A percentile compares a stretch with the other conserved stretches of the same genome.
phyloP scores from a whole-genome alignment of 1,284 basidiomycete genomes.

The Heterobasidion irregulare region DNA sequence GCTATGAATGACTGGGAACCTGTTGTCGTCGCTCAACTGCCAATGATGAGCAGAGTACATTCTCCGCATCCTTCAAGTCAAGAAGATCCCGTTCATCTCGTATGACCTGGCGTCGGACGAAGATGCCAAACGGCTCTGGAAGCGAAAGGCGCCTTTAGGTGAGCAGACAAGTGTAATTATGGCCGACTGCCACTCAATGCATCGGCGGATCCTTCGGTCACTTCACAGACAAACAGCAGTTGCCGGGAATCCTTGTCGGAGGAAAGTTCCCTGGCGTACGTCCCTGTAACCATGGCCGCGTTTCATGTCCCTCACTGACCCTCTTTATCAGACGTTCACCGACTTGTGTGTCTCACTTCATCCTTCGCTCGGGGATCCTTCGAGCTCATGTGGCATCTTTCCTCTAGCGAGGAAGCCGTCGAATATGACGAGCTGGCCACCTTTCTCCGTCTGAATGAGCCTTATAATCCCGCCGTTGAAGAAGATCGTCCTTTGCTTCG shows the following conservation, averaged over 20 bases:
- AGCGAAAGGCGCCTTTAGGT: slow-evolving; percentile 66
- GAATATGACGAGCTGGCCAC: slow-evolving; percentile 61
- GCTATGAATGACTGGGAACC: neutral
- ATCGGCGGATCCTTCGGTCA: neutral
- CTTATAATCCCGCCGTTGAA: slow-evolving; percentile 50
- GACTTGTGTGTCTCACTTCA: slow-evolving; percentile 38
- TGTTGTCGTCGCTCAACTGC: neutral
- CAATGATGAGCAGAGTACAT: slow-evolving; percentile 47
- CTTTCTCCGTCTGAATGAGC: slow-evolving; percentile 67
- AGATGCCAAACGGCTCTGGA: slow-evolving; percentile 71
- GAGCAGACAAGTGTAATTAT: slow-evolving; percentile 10
- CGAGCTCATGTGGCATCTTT: slow-evolving; percentile 8
- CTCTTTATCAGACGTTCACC: slow-evolving; percentile 35
- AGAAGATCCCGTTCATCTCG: slow-evolving; percentile 72
- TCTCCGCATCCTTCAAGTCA: slow-evolving; percentile 68
- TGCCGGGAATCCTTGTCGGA: slow-evolving; percentile 74
- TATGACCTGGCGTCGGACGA: slow-evolving; percentile 81
- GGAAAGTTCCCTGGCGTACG: slow-evolving; percentile 52
- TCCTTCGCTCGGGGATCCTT: neutral
- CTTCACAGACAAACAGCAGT: slow-evolving; percentile 60
- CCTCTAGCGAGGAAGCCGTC: slow-evolving; percentile 66
- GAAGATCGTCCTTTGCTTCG: slow-evolving; percentile 41
- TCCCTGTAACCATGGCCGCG: slow-evolving; percentile 4
- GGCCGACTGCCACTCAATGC: neutral
- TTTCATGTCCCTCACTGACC: too few species aligned